phyloP scores from a whole-genome alignment of 2,329 filamentous ascomycete genomes.

The Monascus ruber region DNA sequence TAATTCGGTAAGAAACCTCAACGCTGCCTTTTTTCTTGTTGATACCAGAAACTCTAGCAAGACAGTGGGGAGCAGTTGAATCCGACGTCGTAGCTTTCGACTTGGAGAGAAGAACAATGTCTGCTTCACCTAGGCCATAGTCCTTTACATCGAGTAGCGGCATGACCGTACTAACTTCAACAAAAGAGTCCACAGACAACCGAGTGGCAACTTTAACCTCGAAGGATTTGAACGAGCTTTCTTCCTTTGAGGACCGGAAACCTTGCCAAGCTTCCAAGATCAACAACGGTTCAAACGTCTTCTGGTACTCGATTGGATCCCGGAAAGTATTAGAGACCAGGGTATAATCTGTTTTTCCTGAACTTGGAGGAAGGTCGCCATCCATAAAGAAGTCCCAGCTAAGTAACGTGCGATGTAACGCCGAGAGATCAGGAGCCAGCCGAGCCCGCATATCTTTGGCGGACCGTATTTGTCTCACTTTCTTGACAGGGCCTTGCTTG shows the following conservation, averaged over 20 bases:
- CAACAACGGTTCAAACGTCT: conserved; percentile 80
- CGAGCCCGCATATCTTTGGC: conserved; percentile 90
- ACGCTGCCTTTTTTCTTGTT: conserved; percentile 69
- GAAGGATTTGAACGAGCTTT: conserved; percentile 67
- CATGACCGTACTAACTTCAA: conserved; percentile 82
- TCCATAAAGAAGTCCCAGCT: conserved; percentile 91
- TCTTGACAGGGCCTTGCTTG: conserved; percentile 66
- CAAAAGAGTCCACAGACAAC: conserved; percentile 80
- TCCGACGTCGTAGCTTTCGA: conserved; percentile 58
- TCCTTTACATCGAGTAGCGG: conserved; percentile 59
- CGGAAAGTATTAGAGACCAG: conserved; percentile 67
- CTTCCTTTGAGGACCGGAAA: conserved; percentile 81
- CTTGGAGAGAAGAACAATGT: conserved; percentile 77
- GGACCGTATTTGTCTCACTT: conserved; percentile 66
- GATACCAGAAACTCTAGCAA: conserved; percentile 71
- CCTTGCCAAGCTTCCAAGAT: conserved; percentile 93
- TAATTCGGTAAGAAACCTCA: conserved; percentile 78
- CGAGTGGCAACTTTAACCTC: conserved; percentile 81
- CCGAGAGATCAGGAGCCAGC: conserved; percentile 76
- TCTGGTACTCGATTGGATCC: conserved; percentile 68
- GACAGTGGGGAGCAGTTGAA: conserved; percentile 60
- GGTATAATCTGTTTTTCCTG: conserved; percentile 58
- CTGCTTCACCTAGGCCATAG: conserved; percentile 64
- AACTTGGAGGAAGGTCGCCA: conserved; percentile 70
- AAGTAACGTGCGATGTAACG: conserved; percentile 74